Evolutionary conservation across 768 basidiomycete genomes (phyloP), one percentile per base, ranked within the genome.

Genomic region (Lanmaoa pseudosensibilis): DNA sequence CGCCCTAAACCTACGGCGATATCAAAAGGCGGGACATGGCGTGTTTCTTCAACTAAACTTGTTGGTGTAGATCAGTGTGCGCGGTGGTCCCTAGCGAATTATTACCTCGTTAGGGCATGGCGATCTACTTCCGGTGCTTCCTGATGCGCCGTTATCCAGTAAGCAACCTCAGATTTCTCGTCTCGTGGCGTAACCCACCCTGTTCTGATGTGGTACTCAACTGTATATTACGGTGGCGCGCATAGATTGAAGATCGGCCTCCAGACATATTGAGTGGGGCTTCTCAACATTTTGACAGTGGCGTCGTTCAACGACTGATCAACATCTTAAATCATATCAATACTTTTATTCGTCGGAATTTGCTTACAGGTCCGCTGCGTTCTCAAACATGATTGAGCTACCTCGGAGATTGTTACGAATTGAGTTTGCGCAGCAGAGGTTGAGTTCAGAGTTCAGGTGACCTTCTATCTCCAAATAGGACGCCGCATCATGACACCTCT

Each of bases 391-490:
- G 65, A 66, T 44, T 55, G 60, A 47, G 49, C 57, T 45, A 64
- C 55, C 50, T 68, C 65, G 67, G 66, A 67, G 64, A 67, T 66
- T 50, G 63, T 45, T 52, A 21, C 44, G 41, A 52, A 68, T 66
- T 63, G 56, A 23, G 67, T 62, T 66, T 69, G 47, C 56, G 37
- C 66, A 60, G 57, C 59, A 52, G 52, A 45, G 47, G 45, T 40
- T 55, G 59, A 62, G 52, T 52, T 62, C 45, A 55, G 39, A 62
- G 52, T 52, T 62, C 45, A 55, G 39, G 56, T 51, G 32, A 21
- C 54, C 44, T 52, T 63, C 43, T 69, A 69, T 55, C 66, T 66
- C 66, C 66, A 55, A 69, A 55, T 54, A 46, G 66, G 54, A 47
- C 34, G 10, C 7, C 19, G 23, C 37, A 51, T 52, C 52, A 39